Base-by-base conservation (phyloP, 2,329 filamentous ascomycete genomes). In the Xylaria sp. region DNA sequence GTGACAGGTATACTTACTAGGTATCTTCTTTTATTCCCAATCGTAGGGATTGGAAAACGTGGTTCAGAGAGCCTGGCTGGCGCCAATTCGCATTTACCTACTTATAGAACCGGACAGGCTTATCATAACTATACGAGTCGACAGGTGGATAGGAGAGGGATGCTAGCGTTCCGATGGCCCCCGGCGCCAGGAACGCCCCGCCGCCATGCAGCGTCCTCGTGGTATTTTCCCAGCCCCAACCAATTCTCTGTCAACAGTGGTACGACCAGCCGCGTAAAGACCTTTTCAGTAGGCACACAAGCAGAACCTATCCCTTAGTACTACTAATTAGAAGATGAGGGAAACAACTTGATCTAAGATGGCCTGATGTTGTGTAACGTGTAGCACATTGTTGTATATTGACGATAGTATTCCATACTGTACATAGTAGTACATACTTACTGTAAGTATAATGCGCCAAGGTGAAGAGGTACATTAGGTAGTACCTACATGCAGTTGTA, bases 151-250 rank as follows among this genome's bases (percentile, higher is more conserved):
- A 43, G 41, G 13, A 10, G n/a, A 8, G 20, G 41, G 41, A 23
- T 30, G 15, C 13, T 25, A 30, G 25, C 13, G 15, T 28, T 7
- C 23, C 15, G 23, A 48, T 48, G 13, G 25, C 25, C 25, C 46
- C 46, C 46, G 28, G 46, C 46, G 57, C 65, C 65, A 67, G 65
- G 65, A 60, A 67, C 65, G 55, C 65, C 60, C 65, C 65, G 15
- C 58, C 43, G 25, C 23, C 50, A 20, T 56, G 63, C 63, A 36
- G 48, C 23, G 20, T 13, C 58, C 45, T 25, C 58, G 52, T 57
- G 57, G 66, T 53, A 43, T 52, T 41, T 32, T 55, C 45, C 65
- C 55, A 55, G 45, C 56, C 50, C 43, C 12, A 7, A 8, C 52
- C 7, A 30, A 9, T 13, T 23, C 46, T 15, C n/a, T 28, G 18